Base-by-base conservation (phyloP, 257 asterid genomes). In the Penstemon barbatus region DNA sequence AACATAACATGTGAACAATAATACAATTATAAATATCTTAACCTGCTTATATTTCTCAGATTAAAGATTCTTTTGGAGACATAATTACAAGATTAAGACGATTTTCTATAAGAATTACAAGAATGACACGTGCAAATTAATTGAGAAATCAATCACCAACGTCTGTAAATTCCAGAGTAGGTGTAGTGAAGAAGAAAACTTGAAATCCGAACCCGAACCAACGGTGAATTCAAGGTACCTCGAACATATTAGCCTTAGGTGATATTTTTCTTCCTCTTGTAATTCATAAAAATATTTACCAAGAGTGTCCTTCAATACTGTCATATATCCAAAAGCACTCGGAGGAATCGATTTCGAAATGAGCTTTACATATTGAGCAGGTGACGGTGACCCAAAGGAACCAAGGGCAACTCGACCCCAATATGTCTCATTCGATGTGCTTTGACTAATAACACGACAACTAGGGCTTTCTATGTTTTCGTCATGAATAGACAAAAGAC, bases 81-180 rank as follows among this genome's bases (percentile, higher is more conserved):
- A 25, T 25, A 25, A 25, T 25, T 25, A 25, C 33, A 25, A 25
- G 33, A 25, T 25, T 25, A 25, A 25, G 33, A 25, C 2, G 33
- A 25, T 25, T 25, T 25, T 2, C 2, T 25, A 25, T 25, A 25
- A 25, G 2, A 25, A 25, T 25, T 25, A n/a, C n/a, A n/a, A n/a
- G n/a, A 25, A 25, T 25, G 2, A 25, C 33, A 25, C 33, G 33
- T 25, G 33, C 33, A 25, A 25, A 25, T 25, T 25, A 25, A 25
- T 25, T 25, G 2, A 25, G 33, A 25, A 25, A 25, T 25, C 53
- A 19, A 18, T 18, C 38, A 62, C 33, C 33, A 25, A 2, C 5
- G n/a, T 62, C 38, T 62, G 67, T 62, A 62, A 13, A 62, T 62
- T 62, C 67, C 67, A 62, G 6, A 62, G 9, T 9, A 41, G 12